phyloP scores from a whole-genome alignment of 192 early-diverging fungal genomes.

The Allomyces macrogynus region DNA sequence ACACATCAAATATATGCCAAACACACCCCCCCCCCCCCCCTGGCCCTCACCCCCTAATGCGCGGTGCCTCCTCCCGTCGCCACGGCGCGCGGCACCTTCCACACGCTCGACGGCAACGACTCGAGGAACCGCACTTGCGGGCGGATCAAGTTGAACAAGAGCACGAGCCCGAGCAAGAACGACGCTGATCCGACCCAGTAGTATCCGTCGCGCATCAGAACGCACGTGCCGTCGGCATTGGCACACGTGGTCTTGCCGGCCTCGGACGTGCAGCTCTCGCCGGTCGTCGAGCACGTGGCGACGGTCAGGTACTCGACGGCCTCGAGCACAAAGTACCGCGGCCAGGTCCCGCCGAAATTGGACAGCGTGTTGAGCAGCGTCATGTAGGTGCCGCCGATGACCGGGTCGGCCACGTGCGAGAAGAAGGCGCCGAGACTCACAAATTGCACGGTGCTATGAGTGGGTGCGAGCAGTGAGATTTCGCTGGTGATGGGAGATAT shows the following conservation, averaged over 20 bases:
- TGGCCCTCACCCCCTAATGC: too few species aligned
- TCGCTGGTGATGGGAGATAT: too few species aligned
- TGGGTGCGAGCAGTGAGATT: constrained; percentile 5
- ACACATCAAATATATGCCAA: too few species aligned
- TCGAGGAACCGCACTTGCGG: constrained; percentile 41
- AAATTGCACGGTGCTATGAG: constrained; percentile 71
- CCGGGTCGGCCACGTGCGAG: constrained; percentile 83
- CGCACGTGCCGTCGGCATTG: constrained; percentile 43
- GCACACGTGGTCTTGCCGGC: constrained; percentile 37
- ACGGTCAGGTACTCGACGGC: constrained; percentile 76
- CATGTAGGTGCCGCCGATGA: constrained; percentile 61
- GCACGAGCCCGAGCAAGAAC: constrained; percentile 39
- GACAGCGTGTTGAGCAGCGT: constrained; percentile 71
- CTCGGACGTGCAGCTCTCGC: constrained; percentile 37
- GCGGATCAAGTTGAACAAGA: constrained; percentile 35
- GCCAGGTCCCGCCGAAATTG: constrained; percentile 97
- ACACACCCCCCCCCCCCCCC: too few species aligned
- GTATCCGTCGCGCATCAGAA: constrained; percentile 61
- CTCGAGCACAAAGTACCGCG: constrained; percentile 76
- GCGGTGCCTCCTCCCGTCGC: too few species aligned
- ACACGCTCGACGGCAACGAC: constrained; percentile 16
- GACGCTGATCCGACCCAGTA: constrained; percentile 54
- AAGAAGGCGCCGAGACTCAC: constrained; percentile 89
- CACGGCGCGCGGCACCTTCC: too few species aligned
- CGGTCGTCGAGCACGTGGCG: constrained; percentile 42